Evolutionary conservation across 2,329 filamentous ascomycete genomes (phyloP).

Genomic region (Cylindrodendrum hubeiense): DNA sequence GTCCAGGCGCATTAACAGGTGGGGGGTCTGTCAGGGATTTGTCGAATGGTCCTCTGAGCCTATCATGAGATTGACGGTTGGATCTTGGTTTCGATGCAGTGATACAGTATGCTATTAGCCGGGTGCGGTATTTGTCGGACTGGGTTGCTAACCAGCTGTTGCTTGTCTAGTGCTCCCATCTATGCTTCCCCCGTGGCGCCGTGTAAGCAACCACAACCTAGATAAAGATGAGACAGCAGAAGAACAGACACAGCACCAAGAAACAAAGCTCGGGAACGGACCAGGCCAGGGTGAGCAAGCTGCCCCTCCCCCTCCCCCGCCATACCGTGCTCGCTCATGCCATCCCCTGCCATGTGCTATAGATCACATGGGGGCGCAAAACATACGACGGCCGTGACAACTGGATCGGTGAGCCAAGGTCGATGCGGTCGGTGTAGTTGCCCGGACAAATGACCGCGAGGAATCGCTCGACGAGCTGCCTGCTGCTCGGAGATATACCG

Average conservation of each 20-base stretch:
- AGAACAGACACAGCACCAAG: not conserved
- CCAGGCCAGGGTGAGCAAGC: slow-evolving; percentile 1
- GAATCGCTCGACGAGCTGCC: slow-evolving; percentile 1
- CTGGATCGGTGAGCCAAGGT: slow-evolving; percentile 26
- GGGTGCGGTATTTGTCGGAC: slow-evolving; percentile 17
- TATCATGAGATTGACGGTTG: slow-evolving; percentile 8
- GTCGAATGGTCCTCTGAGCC: slow-evolving; percentile 11
- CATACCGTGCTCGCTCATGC: slow-evolving; percentile 36
- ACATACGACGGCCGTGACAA: slow-evolving; percentile 33
- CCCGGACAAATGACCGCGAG: slow-evolving; percentile 4
- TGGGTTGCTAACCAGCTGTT: not conserved
- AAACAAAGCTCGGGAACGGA: slow-evolving; percentile 6
- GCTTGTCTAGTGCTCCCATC: not conserved
- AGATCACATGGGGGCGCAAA: slow-evolving; percentile 40
- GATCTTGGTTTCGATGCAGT: slow-evolving; percentile 2
- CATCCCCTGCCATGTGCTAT: slow-evolving; percentile 31
- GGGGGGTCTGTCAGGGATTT: not conserved
- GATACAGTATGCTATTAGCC: not conserved
- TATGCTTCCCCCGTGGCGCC: not conserved
- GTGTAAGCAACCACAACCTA: not conserved
- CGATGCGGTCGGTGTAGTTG: slow-evolving; percentile 12
- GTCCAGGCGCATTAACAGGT: slow-evolving; percentile 13
- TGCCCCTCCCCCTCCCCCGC: slow-evolving; percentile 41
- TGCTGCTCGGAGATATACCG: slow-evolving; percentile 1
- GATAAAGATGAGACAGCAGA: not conserved